Evolutionary conservation across 768 basidiomycete genomes (phyloP).

Genomic region (Roridomyces roridus): DNA sequence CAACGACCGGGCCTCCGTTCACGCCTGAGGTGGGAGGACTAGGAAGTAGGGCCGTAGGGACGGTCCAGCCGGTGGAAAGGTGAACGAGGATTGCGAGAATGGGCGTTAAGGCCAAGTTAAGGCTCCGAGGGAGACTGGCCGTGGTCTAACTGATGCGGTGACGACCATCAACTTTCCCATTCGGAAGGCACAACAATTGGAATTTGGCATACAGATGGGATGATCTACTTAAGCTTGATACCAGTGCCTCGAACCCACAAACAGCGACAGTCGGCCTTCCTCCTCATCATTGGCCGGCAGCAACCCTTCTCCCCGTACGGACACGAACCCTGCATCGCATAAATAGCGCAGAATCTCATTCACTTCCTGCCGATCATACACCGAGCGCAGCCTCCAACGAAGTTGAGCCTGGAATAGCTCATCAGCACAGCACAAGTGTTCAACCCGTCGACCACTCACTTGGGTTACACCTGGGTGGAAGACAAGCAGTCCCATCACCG

Average conservation of each 20-base stretch:
- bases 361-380: slow-evolving; percentile 80
- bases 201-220: too few relatives aligned
- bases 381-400: slow-evolving; percentile 70
- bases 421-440: slow-evolving; percentile 8
- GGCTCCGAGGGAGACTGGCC: too few relatives aligned
- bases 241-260: slow-evolving; percentile 63
- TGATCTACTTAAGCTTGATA: slow-evolving; percentile 65
- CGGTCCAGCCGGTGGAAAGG: slow-evolving; percentile 30
- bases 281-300: slow-evolving; percentile 57
- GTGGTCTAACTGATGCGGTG: too few relatives aligned
- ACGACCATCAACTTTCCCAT: slow-evolving; percentile 14
- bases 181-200: slow-evolving; percentile 9
- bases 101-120: neutral
- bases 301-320: slow-evolving; percentile 30
- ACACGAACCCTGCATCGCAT: slow-evolving; percentile 56
- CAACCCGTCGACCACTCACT: slow-evolving; percentile 45
- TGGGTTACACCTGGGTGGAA: slow-evolving; percentile 78
- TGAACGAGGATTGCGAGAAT: slow-evolving; percentile 28
- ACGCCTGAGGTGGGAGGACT: slow-evolving; percentile 1
- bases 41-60: slow-evolving; percentile 20
- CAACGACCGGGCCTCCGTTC: slow-evolving; percentile 13
- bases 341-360: slow-evolving; percentile 65
- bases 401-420: slow-evolving; percentile 61
- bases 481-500: slow-evolving; percentile 68
- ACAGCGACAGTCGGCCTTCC: slow-evolving; percentile 58